A percentile compares a stretch with the other conserved stretches of the same genome.
These are phyloP conservation scores for Talaromyces liani DNA, from an alignment of 495 filamentous ascomycete species.

Conservation along the genomic window DNA sequence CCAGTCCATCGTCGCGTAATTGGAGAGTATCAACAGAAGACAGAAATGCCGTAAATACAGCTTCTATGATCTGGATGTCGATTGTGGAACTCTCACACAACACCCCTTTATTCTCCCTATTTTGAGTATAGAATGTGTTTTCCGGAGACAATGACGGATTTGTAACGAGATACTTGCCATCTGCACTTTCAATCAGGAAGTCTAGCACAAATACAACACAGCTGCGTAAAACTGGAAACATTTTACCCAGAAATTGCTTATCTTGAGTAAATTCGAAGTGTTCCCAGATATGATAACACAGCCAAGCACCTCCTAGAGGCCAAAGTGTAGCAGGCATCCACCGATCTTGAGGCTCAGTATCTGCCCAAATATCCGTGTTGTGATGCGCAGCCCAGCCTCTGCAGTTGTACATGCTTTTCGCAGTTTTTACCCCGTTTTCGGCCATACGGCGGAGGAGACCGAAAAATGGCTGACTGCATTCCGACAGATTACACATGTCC, in stretches of 20 bases:
- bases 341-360: constrained; percentile 36
- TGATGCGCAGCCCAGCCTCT: constrained; percentile 40
- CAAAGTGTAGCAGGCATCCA: constrained; percentile 38
- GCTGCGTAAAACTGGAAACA: constrained; percentile 29
- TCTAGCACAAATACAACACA: constrained; percentile 37
- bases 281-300: constrained; percentile 39
- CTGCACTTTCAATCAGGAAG: constrained; percentile 33
- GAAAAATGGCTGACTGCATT: constrained; percentile 32
- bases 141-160: constrained; percentile 45
- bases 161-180: constrained; percentile 28
- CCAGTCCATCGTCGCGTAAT: constrained; percentile 17
- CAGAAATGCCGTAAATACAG: constrained; percentile 30
- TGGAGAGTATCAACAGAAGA: constrained; percentile 11
- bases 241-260: constrained; percentile 21
- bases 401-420: constrained; percentile 40
- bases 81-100: constrained; percentile 38
- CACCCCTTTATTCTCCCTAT: constrained; percentile 21
- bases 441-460: constrained; percentile 30
- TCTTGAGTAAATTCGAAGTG: constrained; percentile 35
- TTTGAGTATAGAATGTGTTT: constrained; percentile 28
- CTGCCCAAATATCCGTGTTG: constrained; percentile 44
- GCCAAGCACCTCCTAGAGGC: constrained; percentile 43
- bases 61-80: constrained; percentile 39
- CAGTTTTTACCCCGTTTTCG: constrained; percentile 25
- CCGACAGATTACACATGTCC: constrained; percentile 32